These are phyloP conservation scores for Cytospora paraplurivora DNA, from an alignment of 2,329 filamentous ascomycete species.

Conservation along the genomic window DNA sequence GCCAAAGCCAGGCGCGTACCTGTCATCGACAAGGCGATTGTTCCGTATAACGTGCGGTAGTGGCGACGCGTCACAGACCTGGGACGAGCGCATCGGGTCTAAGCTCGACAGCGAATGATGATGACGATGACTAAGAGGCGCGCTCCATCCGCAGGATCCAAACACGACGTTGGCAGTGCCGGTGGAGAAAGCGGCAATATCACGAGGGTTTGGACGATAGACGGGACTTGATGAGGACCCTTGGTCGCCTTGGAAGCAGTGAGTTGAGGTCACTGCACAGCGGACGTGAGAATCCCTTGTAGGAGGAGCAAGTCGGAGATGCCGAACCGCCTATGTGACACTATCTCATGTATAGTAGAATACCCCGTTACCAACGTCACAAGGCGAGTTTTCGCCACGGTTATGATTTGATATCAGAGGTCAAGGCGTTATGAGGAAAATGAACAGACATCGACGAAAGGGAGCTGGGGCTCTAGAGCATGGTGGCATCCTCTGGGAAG, in stretches of 20 bases:
- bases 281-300: background rate
- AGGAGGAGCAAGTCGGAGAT: background rate
- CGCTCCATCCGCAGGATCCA: background rate
- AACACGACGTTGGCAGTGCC: no score
- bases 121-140: background rate
- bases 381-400: background rate
- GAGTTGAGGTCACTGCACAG: background rate
- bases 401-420: slow-evolving; percentile 1
- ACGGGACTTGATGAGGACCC: background rate
- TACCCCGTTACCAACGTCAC: background rate
- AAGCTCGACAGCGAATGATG: background rate
- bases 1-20: slow-evolving; percentile 56
- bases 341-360: background rate
- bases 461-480: background rate
- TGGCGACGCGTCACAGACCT: background rate
- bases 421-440: background rate
- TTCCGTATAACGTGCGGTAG: slow-evolving; percentile 54
- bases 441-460: background rate
- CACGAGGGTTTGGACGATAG: background rate
- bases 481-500: background rate
- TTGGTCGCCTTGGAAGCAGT: background rate
- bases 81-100: no score
- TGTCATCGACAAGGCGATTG: slow-evolving; percentile 65
- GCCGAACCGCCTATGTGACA: background rate
- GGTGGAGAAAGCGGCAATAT: background rate